Percentiles rank a stretch among this genome's conserved stretches.
Evolutionary conservation across 345 rosid genomes (phyloP).

Genomic region (Corymbia maculata): DNA sequence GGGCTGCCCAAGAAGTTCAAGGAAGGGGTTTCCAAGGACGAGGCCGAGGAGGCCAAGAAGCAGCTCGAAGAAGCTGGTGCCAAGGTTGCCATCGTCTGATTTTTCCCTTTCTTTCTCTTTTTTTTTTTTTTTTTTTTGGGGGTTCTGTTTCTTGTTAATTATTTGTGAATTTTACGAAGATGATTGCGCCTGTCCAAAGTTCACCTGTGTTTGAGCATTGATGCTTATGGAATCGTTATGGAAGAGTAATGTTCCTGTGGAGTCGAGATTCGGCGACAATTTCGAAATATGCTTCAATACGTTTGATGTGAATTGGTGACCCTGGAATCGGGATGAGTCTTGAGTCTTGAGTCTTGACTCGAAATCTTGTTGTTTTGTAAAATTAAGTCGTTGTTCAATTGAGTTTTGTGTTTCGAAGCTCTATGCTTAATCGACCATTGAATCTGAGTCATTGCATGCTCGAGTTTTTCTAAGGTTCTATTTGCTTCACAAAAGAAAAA

Average conservation of each 20-base stretch:
- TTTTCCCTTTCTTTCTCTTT: not conserved
- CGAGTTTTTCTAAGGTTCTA: not conserved
- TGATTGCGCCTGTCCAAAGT: not conserved
- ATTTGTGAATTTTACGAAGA: not conserved
- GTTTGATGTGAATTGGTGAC: not conserved
- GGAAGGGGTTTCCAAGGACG: constrained; percentile 65
- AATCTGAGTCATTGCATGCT: not conserved
- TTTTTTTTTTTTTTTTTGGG: no score
- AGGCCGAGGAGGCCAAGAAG: constrained; percentile 85
- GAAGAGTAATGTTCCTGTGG: not conserved
- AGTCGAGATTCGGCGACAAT: not conserved
- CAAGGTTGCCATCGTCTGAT: constrained; percentile 41
- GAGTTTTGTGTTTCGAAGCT: not conserved
- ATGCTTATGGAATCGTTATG: not conserved
- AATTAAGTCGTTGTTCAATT: not conserved
- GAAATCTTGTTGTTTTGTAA: not conserved
- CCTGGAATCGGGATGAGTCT: not conserved
- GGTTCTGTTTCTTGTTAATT: not conserved
- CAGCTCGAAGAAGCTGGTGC: constrained; percentile 88
- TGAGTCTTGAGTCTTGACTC: not conserved
- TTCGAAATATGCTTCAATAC: not conserved
- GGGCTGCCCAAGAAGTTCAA: constrained; percentile 88
- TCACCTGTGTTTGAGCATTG: not conserved
- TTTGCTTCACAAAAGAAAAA: fast-evolving
- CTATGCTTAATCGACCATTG: not conserved